Evolutionary conservation across 75 land plant species (phyloP).

Genomic region (Pseudotsuga menziesii): DNA sequence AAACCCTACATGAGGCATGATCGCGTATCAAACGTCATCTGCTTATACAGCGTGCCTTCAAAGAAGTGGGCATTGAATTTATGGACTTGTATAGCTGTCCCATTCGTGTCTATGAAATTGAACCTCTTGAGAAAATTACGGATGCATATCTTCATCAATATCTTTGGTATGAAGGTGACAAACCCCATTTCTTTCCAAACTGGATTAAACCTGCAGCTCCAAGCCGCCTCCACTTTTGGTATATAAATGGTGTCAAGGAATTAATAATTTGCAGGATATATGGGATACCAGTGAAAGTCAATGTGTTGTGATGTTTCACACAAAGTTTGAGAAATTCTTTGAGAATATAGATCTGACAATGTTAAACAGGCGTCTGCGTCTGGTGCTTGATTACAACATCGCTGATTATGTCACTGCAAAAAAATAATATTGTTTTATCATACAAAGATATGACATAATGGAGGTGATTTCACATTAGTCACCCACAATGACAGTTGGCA

Average conservation of each 20-base stretch:
- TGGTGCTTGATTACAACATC: constrained; percentile 98
- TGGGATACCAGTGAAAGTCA: constrained; percentile 99
- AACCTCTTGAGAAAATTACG: constrained; percentile 98
- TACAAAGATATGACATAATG: constrained; percentile 99
- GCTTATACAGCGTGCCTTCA: constrained; percentile 96
- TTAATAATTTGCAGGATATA: constrained; percentile 90
- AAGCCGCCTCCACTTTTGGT: constrained; percentile 95
- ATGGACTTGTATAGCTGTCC: constrained; percentile 98
- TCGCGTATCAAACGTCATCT: constrained; percentile 97
- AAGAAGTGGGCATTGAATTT: constrained; percentile 98
- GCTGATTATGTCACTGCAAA: constrained; percentile 99
- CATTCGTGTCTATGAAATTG: constrained; percentile 99
- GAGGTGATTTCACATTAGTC: no score
- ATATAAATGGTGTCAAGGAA: constrained; percentile 99
- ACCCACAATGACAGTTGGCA: no score
- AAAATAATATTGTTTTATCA: constrained; percentile 91
- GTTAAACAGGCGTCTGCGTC: constrained; percentile 93
- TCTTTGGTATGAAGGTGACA: constrained; percentile 99
- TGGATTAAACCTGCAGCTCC: constrained; percentile 99
- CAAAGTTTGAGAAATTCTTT: constrained; percentile 98
- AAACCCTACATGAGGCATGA: constrained; percentile 97
- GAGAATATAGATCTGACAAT: constrained; percentile 97
- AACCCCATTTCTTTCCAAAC: constrained; percentile 91
- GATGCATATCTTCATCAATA: constrained; percentile 99
- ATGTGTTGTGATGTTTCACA: constrained; percentile 98